Conservation (phyloP, 2,329 filamentous ascomycete genomes). For the Metarhizium rileyi region DNA sequence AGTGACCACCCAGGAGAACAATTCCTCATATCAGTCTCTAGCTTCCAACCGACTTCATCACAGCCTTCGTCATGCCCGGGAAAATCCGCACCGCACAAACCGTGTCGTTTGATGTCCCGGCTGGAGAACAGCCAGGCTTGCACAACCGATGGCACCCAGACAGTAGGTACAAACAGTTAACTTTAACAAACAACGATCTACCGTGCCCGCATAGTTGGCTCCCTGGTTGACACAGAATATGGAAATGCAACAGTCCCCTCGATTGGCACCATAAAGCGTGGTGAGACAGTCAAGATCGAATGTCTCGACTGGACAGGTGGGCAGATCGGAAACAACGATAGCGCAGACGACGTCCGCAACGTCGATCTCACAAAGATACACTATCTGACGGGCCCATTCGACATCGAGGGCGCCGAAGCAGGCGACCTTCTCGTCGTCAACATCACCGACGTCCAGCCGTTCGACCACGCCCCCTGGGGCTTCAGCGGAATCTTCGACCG, state of each 20-base stretch:
- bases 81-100: conserved; percentile 53
- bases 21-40: no score
- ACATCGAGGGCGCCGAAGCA: conserved; percentile 73
- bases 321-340: conserved; percentile 83
- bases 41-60: background rate
- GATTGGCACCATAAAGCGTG: conserved; percentile 63
- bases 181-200: no score
- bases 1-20: no score
- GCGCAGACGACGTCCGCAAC: conserved; percentile 76
- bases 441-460: conserved; percentile 87
- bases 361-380: conserved; percentile 79
- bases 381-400: conserved; percentile 83
- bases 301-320: conserved; percentile 80
- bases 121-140: conserved; percentile 56
- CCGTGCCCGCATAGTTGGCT: no score
- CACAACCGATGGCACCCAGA: conserved; percentile 94
- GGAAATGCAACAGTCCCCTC: conserved; percentile 72
- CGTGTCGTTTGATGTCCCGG: conserved; percentile 51
- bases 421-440: conserved; percentile 81
- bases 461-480: conserved; percentile 79
- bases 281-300: conserved; percentile 87
- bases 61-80: conserved; percentile 14
- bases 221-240: no score
- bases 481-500: conserved; percentile 77
- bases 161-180: conserved; percentile 37